A percentile compares a stretch with the other conserved stretches of the same genome.
These are phyloP conservation scores for Orbilia brochopaga DNA, from an alignment of 2,329 filamentous ascomycete species.

Conservation along the genomic window DNA sequence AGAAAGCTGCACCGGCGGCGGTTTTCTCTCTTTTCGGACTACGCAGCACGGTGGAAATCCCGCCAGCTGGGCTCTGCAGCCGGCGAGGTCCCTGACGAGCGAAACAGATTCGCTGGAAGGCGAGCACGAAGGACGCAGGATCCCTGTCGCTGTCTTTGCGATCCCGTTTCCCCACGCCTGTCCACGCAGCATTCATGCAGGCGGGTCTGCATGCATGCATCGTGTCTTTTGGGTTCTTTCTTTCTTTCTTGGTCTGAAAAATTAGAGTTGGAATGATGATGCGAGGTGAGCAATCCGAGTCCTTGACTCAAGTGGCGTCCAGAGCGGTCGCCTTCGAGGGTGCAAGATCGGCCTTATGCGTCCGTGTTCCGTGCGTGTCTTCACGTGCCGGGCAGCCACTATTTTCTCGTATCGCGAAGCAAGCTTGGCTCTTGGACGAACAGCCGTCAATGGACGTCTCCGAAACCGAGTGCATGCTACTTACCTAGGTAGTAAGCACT, in stretches of 20 bases:
- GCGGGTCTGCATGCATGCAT: constrained; percentile 39
- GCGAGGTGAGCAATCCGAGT: no score
- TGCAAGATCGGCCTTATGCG: no score
- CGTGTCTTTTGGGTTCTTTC: background rate
- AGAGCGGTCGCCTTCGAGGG: no score
- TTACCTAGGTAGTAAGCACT: no score
- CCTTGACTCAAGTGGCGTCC: no score
- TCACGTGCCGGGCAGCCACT: no score
- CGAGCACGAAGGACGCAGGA: constrained; percentile 18
- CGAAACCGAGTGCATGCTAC: no score
- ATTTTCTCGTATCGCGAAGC: no score
- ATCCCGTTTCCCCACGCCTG: constrained; percentile 51
- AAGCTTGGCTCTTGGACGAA: no score
- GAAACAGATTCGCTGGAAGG: constrained; percentile 6
- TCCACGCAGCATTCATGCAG: constrained; percentile 50
- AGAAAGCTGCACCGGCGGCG: background rate
- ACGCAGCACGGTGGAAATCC: constrained; percentile 32
- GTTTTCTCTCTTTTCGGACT: constrained; percentile 6
- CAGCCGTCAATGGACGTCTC: no score
- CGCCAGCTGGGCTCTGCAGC: constrained; percentile 21
- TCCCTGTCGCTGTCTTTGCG: constrained; percentile 46
- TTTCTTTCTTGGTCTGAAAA: background rate
- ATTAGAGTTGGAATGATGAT: no score
- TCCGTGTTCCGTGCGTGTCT: no score
- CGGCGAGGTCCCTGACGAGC: constrained; percentile 22